These are phyloP conservation scores for Candida manassasensis DNA, from an alignment of 805 yeast species.

Conservation along the genomic window DNA sequence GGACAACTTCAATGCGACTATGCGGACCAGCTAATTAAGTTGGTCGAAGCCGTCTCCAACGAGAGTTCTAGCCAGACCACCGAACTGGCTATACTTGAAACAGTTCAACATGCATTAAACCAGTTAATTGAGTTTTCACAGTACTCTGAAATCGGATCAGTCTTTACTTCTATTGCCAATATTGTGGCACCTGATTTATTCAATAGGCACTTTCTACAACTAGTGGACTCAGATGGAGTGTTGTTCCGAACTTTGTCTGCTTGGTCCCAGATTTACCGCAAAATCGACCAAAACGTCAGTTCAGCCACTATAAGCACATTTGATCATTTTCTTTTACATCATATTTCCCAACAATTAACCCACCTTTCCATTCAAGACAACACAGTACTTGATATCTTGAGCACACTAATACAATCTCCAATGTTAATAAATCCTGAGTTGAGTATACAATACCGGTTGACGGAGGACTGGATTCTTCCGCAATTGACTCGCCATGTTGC, in stretches of 20 bases:
- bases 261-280: conserved; percentile 14
- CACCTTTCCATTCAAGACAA: background rate
- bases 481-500: conserved; percentile 8
- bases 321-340: background rate
- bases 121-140: too few relatives aligned
- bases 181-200: conserved; percentile 8
- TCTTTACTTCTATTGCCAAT: conserved; percentile 10
- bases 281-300: conserved; percentile 1
- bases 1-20: too few relatives aligned
- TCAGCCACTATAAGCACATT: background rate
- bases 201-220: conserved; percentile 6
- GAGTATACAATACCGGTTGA: conserved; percentile 11
- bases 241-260: conserved; percentile 8
- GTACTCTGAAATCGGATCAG: conserved; percentile 2
- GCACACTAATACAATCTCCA: conserved; percentile 14
- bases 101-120: too few relatives aligned
- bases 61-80: too few relatives aligned
- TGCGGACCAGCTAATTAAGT: too few relatives aligned
- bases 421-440: conserved; percentile 12
- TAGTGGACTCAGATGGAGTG: conserved; percentile 4
- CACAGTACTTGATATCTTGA: conserved; percentile 10
- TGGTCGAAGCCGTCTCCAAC: too few relatives aligned
- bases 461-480: conserved; percentile 18
- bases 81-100: too few relatives aligned
- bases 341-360: background rate